Base-by-base conservation (phyloP, 2,329 filamentous ascomycete genomes). In the Cladosporium sp. region DNA sequence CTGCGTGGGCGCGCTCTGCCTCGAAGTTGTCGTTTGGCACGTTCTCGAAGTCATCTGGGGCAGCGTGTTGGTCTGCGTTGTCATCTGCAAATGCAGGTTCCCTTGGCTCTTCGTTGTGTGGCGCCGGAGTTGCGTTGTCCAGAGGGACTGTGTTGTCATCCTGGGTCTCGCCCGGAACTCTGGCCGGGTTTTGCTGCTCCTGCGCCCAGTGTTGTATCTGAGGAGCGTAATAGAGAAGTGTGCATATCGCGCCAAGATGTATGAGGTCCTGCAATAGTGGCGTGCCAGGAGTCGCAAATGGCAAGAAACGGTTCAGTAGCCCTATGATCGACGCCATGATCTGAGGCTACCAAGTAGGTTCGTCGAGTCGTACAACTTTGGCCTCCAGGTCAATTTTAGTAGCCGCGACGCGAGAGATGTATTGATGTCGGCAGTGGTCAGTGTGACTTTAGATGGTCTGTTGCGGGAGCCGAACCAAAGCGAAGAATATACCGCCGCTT, bases 271-370 rank as follows among this genome's bases (percentile, higher is more conserved):
- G 81, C 0, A 77, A 41, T 5, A 84, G 70, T 5, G 82, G 82
- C 32, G 81, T 83, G 4, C 77, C 76, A 1, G 79, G 78, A 21
- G 79, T 79, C 47, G 82, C 82, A 71, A 84, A 84, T 0, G 82
- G 82, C 3, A 84, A 73, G 14, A 84, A 75, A 66, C 74, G 71
- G 68, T 83, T 83, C 21, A 83, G 32, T 15, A 71, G 54, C 18
- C 66, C 64, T 15, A 73, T 26, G 1, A 73, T 14, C 6, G 72
- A 70, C 1, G 71, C 69, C 74, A 76, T 76, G 59, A 26, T 68
- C 18, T 18, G 41, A 47, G 41, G 21, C 4, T n/a, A 21, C n/a
- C 41, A 47, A 12, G 41, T 21, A 21, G 12, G 2, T 24, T 24
- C 24, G n/a, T n/a, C 11, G n/a, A 47, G 41, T 21, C 8, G 41